Conservation (phyloP, 306 rosid species). For the Phaseolus lunatus region DNA sequence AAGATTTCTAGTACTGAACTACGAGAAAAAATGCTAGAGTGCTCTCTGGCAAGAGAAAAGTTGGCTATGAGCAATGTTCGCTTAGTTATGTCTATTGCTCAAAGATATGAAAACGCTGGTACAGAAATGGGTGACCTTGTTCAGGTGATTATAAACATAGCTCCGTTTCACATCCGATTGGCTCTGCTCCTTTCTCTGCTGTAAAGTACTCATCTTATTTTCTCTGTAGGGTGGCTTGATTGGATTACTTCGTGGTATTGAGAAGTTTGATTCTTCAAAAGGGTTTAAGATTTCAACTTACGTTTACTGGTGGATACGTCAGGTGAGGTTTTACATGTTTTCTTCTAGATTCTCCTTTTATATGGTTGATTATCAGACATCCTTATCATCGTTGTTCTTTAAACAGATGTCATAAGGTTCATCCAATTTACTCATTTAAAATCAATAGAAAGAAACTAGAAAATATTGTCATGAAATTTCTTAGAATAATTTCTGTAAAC, state of each 20-base stretch:
- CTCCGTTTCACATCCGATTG: slow-evolving; percentile 16
- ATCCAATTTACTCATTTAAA: slow-evolving; percentile 1
- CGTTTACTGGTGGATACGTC: slow-evolving; percentile 99
- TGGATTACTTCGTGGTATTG: slow-evolving; percentile 94
- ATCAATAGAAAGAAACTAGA: slow-evolving; percentile 25
- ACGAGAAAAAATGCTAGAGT: slow-evolving; percentile 66
- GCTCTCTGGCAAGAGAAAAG: slow-evolving; percentile 87
- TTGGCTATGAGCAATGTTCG: slow-evolving; percentile 97
- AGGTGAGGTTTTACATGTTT: slow-evolving; percentile 60
- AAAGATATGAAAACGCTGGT: slow-evolving; percentile 89
- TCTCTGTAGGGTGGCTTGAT: slow-evolving; percentile 86
- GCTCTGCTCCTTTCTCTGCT: slow-evolving; percentile 12
- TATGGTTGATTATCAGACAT: slow-evolving; percentile 24
- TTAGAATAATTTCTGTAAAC: slow-evolving; percentile 21
- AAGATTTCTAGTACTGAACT: slow-evolving; percentile 77
- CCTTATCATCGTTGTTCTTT: slow-evolving; percentile 4
- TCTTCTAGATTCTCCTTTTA: slow-evolving; percentile 11
- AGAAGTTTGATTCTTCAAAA: slow-evolving; percentile 92
- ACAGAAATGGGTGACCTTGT: slow-evolving; percentile 96
- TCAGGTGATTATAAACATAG: slow-evolving; percentile 64
- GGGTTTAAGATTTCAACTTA: slow-evolving; percentile 96
- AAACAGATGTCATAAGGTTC: slow-evolving; percentile 15
- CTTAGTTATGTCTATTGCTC: slow-evolving; percentile 91
- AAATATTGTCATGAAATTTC: slow-evolving; percentile 36
- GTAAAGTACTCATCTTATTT: slow-evolving; percentile 27